A percentile compares a stretch with the other conserved stretches of the same genome.
phyloP scores from a whole-genome alignment of 257 asterid species.

The Solanum dulcamara region DNA sequence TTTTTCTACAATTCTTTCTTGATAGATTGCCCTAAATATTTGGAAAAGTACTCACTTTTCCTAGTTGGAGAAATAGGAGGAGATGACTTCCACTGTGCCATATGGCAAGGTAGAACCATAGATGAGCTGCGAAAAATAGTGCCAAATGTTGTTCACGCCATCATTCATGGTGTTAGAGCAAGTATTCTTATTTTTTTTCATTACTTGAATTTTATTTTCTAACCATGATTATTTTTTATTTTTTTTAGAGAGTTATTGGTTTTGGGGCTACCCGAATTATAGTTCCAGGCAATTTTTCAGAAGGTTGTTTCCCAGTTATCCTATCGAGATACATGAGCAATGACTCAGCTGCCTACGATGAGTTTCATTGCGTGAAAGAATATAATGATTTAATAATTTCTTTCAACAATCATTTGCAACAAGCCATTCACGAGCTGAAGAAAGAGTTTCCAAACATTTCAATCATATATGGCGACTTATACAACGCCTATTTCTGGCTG shows the following conservation, averaged over 20 bases:
- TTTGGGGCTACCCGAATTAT: neutral
- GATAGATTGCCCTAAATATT: neutral
- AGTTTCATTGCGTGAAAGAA: constrained; percentile 6
- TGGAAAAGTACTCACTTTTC: neutral
- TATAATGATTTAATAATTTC: neutral
- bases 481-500: neutral
- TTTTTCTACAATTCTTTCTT: neutral
- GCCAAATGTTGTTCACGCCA: neutral
- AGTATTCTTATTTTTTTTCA: neutral
- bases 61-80: constrained; percentile 14
- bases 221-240: neutral
- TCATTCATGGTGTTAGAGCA: constrained; percentile 2
- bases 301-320: constrained; percentile 10
- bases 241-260: constrained; percentile 1
- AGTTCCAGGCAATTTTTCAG: constrained; percentile 11
- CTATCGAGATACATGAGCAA: neutral
- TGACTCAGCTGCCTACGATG: neutral
- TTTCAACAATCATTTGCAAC: constrained; percentile 4
- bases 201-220: neutral
- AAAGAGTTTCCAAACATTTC: neutral
- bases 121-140: constrained; percentile 1
- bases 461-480: constrained; percentile 8
- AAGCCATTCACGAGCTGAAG: constrained; percentile 6
- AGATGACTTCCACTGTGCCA: constrained; percentile 1
- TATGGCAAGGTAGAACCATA: constrained; percentile 7